phyloP scores from a whole-genome alignment of 2,329 filamentous ascomycete genomes.

The Teratosphaeria viscida region DNA sequence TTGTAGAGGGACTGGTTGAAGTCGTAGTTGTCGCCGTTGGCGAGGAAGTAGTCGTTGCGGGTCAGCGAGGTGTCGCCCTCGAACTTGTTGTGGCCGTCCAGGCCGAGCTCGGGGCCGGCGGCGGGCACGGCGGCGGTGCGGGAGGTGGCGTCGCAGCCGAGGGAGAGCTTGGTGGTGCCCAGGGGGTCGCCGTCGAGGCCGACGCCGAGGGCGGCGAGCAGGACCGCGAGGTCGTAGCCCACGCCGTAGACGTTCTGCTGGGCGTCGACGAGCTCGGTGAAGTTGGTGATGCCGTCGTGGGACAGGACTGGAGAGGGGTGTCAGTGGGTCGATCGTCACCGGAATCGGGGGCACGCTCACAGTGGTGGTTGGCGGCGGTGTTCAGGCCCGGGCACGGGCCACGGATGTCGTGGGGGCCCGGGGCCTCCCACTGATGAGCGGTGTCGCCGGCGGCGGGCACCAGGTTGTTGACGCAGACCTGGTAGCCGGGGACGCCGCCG shows the following conservation, averaged over 20 bases:
- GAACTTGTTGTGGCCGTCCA: slow-evolving; percentile 33
- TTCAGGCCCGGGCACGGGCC: slow-evolving; percentile 32
- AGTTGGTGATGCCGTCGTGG: slow-evolving; percentile 30
- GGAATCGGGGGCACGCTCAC: not conserved
- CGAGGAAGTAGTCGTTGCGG: slow-evolving; percentile 27
- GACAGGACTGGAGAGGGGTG: slow-evolving; percentile 22
- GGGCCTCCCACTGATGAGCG: slow-evolving; percentile 25
- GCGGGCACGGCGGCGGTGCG: slow-evolving; percentile 26
- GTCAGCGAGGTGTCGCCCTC: slow-evolving; percentile 28
- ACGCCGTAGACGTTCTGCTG: slow-evolving; percentile 34
- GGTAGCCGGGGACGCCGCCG: slow-evolving; percentile 29
- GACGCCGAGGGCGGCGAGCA: slow-evolving; percentile 29
- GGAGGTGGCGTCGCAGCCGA: slow-evolving; percentile 31
- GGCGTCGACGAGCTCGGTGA: slow-evolving; percentile 31
- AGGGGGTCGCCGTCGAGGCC: slow-evolving; percentile 28
- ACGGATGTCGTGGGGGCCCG: slow-evolving; percentile 28
- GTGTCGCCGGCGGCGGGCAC: slow-evolving; percentile 26
- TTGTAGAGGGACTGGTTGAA: slow-evolving; percentile 29
- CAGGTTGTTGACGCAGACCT: slow-evolving; percentile 8
- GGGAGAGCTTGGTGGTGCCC: slow-evolving; percentile 28
- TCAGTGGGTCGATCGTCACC: not conserved
- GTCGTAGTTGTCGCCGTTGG: slow-evolving; percentile 24
- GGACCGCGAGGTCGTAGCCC: slow-evolving; percentile 28
- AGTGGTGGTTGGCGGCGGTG: slow-evolving; percentile 27
- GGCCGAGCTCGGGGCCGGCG: slow-evolving; percentile 22